Percentiles rank a stretch among this genome's conserved stretches.
Evolutionary conservation across 805 yeast species (phyloP).

Genomic region (Millerozyma acaciae): DNA sequence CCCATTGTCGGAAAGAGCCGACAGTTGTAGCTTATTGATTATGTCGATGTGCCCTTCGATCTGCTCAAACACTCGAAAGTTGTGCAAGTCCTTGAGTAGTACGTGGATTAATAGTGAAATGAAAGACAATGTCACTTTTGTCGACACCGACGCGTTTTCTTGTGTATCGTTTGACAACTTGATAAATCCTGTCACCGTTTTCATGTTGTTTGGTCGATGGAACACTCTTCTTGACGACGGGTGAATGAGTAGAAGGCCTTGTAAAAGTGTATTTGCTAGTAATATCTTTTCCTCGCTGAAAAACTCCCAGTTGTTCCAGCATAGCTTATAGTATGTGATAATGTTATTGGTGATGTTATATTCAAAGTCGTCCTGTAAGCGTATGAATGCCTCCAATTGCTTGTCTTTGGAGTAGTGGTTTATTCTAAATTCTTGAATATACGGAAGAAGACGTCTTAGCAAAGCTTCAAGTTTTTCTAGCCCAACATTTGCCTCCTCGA

Average conservation of each 20-base stretch:
- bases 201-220: constrained; percentile 38
- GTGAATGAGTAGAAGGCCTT: constrained; percentile 61
- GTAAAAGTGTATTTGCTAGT: constrained; percentile 39
- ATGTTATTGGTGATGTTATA: constrained; percentile 45
- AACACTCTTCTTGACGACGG: constrained; percentile 51
- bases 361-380: constrained; percentile 50
- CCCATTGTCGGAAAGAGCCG: constrained; percentile 12
- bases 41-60: constrained; percentile 52
- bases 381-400: constrained; percentile 25
- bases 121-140: constrained; percentile 26
- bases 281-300: constrained; percentile 10
- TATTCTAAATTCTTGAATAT: constrained; percentile 8
- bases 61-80: constrained; percentile 55
- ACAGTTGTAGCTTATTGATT: constrained; percentile 35
- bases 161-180: constrained; percentile 7
- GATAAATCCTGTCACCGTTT: constrained; percentile 23
- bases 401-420: background rate
- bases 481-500: constrained; percentile 11
- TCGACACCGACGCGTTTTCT: constrained; percentile 3
- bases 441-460: constrained; percentile 16
- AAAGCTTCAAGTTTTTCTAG: constrained; percentile 14
- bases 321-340: constrained; percentile 9
- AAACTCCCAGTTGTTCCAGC: constrained; percentile 4
- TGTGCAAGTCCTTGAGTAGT: constrained; percentile 53
- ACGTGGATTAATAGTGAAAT: constrained; percentile 57